Evolutionary conservation across 148 eudicot genomes (phyloP).

Genomic region (Rhododendron ferrugineum): DNA sequence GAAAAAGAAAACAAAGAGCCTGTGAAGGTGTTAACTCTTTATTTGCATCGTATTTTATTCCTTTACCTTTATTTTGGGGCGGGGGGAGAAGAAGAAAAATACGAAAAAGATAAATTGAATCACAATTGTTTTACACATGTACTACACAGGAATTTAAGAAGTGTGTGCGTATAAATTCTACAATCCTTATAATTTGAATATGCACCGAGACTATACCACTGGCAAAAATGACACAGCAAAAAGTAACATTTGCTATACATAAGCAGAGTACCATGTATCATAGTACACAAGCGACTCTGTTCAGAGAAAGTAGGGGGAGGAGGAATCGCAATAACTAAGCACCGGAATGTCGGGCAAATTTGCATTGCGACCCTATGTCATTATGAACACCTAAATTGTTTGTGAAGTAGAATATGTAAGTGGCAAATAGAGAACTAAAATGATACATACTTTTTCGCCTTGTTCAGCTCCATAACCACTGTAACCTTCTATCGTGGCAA

Average conservation of each 20-base stretch:
- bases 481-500: conserved; percentile 66
- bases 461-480: conserved; percentile 84
- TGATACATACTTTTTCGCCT: conserved; percentile 52
- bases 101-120: no score
- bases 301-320: background rate
- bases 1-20: background rate
- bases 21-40: background rate
- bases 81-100: no score
- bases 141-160: no score
- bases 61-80: no score
- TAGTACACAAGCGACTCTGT: background rate
- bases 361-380: background rate
- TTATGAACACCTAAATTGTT: background rate
- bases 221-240: background rate
- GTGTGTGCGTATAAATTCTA: background rate
- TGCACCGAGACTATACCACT: background rate
- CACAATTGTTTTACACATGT: no score
- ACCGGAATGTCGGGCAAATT: background rate
- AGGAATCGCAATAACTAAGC: background rate
- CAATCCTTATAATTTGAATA: background rate
- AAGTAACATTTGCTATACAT: background rate
- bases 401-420: background rate
- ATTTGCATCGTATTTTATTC: no score
- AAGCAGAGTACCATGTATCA: background rate
- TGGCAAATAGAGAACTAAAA: background rate